Percentiles rank a stretch among this genome's conserved stretches.
Evolutionary conservation across 1,284 basidiomycete species (phyloP).

Genomic region (Cutaneotrichosporon sp.): DNA sequence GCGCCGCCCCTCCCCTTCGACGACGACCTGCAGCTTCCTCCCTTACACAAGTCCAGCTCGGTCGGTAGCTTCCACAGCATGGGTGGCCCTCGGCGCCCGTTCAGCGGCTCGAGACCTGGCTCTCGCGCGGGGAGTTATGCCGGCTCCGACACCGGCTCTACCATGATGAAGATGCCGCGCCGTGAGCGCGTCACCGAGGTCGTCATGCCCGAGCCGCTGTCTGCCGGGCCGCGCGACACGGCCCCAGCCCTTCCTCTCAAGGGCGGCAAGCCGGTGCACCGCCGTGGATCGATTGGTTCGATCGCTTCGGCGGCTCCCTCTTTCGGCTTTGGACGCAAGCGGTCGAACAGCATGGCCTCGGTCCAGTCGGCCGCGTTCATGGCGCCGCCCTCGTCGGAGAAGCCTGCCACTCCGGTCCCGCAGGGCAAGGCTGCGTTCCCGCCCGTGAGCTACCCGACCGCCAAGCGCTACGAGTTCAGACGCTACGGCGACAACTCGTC

Average conservation of each 20-base stretch:
- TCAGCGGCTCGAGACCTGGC: constrained; percentile 29
- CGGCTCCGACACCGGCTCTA: constrained; percentile 35
- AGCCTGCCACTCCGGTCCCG: constrained; percentile 30
- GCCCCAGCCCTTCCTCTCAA: neutral
- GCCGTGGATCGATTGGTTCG: constrained; percentile 45
- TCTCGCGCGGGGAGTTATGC: constrained; percentile 35
- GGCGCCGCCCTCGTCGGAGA: constrained; percentile 5
- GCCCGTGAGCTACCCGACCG: constrained; percentile 49
- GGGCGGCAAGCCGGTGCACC: neutral
- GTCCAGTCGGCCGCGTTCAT: constrained; percentile 11
- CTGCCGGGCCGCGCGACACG: constrained; percentile 18
- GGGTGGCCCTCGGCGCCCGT: constrained; percentile 18
- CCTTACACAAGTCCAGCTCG: constrained; percentile 37
- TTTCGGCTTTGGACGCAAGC: constrained; percentile 38
- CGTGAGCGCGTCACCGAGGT: constrained; percentile 50
- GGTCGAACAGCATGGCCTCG: constrained; percentile 35
- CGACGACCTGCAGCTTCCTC: constrained; percentile 36
- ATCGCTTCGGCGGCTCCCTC: constrained; percentile 30
- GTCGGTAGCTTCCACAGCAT: constrained; percentile 30
- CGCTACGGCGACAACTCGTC: constrained; percentile 35
- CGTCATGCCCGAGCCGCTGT: constrained; percentile 53
- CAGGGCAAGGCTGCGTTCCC: constrained; percentile 44
- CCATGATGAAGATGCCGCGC: constrained; percentile 33
- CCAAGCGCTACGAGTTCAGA: constrained; percentile 53
- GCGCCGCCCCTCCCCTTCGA: constrained; percentile 49